Base-by-base conservation (phyloP, 2,329 filamentous ascomycete species). In the Fusarium tricinctum region DNA sequence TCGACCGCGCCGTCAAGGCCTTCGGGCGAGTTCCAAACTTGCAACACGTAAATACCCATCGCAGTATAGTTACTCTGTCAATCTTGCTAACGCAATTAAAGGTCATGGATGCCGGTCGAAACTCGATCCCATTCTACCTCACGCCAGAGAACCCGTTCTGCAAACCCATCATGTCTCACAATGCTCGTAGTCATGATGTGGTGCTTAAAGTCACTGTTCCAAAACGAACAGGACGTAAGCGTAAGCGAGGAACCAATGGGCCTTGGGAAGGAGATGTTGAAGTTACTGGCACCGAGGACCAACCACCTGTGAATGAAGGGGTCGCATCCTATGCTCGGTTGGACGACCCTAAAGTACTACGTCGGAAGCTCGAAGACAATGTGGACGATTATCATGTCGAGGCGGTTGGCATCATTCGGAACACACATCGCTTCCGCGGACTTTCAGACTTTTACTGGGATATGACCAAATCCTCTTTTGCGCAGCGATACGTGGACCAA, bases 361-460 rank as follows among this genome's bases (percentile, higher is more conserved):
- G 89, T 35, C 85, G 86, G 61, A 90, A 86, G 66, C 78, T 97
- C 62, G 85, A 84, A 69, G 93, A 97, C 75, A 96, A 94, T 75
- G 81, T 83, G 1, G 85, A 83, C 10, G 85, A 79, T 10, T 95
- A 94, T 76, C 80, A 84, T 6, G 85, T 93, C 30, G 88, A 94
- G 70, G 85, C 89, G 2, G 85, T 94, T 5, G 93, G 93, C 9
- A 79, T 89, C 20, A 87, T 97, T 63, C 88, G 89, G 56, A 89
- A 92, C 70, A 96, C 91, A 1, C 94, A 98, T 82, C 88, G 95
- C 38, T 99, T 97, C 78, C 88, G 95, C 76, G 90, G 90, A 85
- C 84, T 97, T 68, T 91, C 93, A 10, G 95, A 98, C 78, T 97
- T 97, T 74, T 93, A 97, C 74, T 95, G 91, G 79, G 89, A 92